Base-by-base conservation (phyloP, 371 early-diverging fungal genomes). In the Lichtheimia ornata region DNA sequence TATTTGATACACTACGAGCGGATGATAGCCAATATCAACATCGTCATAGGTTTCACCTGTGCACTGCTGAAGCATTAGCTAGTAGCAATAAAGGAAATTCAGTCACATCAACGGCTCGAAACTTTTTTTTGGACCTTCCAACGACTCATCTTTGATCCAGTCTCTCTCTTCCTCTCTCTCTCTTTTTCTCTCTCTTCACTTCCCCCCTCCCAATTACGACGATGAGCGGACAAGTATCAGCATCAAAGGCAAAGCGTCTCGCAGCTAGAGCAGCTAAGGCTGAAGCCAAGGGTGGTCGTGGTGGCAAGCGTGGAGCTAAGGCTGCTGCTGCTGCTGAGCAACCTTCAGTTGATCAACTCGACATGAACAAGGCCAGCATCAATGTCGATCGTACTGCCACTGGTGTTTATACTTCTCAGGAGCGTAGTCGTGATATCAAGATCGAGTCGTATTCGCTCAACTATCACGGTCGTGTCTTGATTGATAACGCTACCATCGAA, bases 341-440 rank as follows among this genome's bases (percentile, higher is more conserved):
- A 49, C 64, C 73, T 58, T 72, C 76, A 11, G 55, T 63, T 42
- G 74, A 73, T 41, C 22, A 58, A 24, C 61, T 75, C 50, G 53
- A 58, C 30, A 53, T 76, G 50, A 62, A 65, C 27, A 78, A 71
- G 41, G 64, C 74, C 59, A 76, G 67, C 61, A 65, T 81, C 62
- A 71, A 74, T 15, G 74, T 78, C 22, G 91, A 88, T 72, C 91
- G 97, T 69, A 91, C 91, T 61, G 87, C 91, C 18, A 91, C 96
- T 53, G 99, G 98, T 76, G 95, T 97, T 27, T 84, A 96, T 49
- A 90, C 96, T n/a, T 96, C 97, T 15, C 91, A 93, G 68, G 88
- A 88, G 67, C 85, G 88, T 71, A 93, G 95, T 17, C 83, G 97
- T 54, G 99, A 98, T 86, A 91, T 98, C 70, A 93, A 97, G 84